Percentiles rank a stretch among this genome's conserved stretches.
phyloP scores from a whole-genome alignment of 345 rosid species.

The Eucalyptus coolabah region DNA sequence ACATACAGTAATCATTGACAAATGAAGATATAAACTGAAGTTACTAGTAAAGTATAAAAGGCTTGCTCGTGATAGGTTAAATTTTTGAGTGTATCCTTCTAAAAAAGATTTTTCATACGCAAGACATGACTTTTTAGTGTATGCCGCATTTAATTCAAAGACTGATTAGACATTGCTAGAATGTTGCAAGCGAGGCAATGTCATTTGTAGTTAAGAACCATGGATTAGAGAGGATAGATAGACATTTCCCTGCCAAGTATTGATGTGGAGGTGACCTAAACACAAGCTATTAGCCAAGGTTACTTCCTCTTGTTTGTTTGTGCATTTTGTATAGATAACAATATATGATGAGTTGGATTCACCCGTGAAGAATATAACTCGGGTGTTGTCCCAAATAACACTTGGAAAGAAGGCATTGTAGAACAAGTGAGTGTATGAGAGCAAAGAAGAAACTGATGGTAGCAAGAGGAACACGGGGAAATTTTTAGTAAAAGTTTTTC shows the following conservation, averaged over 20 bases:
- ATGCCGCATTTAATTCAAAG: not conserved
- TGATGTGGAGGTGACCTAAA: not conserved
- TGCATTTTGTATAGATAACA: not conserved
- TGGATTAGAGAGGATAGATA: not conserved
- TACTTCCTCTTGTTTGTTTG: not conserved
- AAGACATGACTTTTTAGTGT: not conserved
- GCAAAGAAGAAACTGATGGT: not conserved
- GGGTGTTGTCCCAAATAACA: not conserved
- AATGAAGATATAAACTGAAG: not conserved
- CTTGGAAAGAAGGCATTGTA: not conserved
- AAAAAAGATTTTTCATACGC: not conserved
- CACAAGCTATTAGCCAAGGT: not conserved
- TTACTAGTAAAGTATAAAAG: not conserved
- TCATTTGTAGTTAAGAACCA: not conserved
- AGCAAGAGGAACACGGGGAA: not conserved
- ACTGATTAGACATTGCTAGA: not conserved
- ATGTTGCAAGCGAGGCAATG: not conserved
- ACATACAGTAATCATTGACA: not conserved
- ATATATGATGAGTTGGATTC: not conserved
- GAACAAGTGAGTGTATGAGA: not conserved
- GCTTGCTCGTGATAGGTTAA: not conserved
- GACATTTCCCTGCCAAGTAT: not conserved
- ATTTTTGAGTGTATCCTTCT: not conserved
- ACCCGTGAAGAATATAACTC: not conserved
- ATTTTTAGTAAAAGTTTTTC: not conserved